phyloP scores from a whole-genome alignment of 202 grass and related monocot genomes.

The Saccharum hybrid region DNA sequence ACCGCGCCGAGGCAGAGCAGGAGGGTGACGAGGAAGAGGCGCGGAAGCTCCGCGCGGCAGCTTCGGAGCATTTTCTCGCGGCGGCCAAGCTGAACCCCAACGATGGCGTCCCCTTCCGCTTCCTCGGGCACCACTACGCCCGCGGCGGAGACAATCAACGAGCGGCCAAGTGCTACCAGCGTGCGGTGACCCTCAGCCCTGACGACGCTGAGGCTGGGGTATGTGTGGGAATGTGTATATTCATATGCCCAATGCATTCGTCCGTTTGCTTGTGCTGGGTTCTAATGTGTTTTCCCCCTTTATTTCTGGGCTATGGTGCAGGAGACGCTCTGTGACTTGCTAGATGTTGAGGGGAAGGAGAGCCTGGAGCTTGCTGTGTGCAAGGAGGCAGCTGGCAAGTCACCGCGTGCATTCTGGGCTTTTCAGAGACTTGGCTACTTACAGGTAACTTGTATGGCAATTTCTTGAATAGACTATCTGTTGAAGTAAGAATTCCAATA shows the following conservation, averaged over 20 bases:
- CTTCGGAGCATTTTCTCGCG: constrained; percentile 76
- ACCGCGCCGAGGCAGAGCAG: constrained; percentile 47
- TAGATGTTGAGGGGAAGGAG: constrained; percentile 89
- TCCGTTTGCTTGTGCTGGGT: constrained; percentile 38
- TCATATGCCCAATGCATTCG: constrained; percentile 22
- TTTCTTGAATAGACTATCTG: constrained; percentile 14
- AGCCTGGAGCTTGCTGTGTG: constrained; percentile 84
- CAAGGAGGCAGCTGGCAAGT: constrained; percentile 80
- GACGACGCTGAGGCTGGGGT: constrained; percentile 80
- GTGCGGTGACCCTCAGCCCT: constrained; percentile 64
- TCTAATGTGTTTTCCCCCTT: neutral
- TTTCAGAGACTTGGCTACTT: constrained; percentile 88
- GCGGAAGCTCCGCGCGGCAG: constrained; percentile 50
- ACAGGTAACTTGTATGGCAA: constrained; percentile 59
- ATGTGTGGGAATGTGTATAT: constrained; percentile 45
- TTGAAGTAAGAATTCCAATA: constrained; percentile 19
- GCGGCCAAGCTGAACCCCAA: constrained; percentile 87
- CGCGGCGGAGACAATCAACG: constrained; percentile 55
- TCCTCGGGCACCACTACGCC: constrained; percentile 75
- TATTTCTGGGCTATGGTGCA: constrained; percentile 37
- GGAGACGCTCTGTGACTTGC: constrained; percentile 76
- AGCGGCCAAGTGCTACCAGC: constrained; percentile 81
- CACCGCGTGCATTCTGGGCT: constrained; percentile 82
- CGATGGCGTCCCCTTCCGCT: constrained; percentile 69
- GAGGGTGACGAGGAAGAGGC: constrained; percentile 47